Conservation (phyloP, 2,329 filamentous ascomycete genomes). For the Beauveria sp. region DNA sequence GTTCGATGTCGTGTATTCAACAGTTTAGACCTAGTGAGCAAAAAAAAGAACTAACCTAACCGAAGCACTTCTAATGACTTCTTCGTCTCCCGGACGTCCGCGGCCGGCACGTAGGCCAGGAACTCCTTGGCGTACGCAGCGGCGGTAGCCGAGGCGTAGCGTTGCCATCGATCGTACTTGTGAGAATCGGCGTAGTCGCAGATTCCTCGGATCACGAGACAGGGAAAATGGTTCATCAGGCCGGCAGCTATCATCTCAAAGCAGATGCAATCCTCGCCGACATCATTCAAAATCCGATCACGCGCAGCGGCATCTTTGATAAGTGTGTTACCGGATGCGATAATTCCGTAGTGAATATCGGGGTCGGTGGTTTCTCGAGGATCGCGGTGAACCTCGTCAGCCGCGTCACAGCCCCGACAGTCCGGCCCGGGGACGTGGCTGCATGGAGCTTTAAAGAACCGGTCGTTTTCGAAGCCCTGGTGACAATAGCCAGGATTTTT, state of each 20-base stretch:
- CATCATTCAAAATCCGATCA: not conserved
- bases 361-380: constrained; percentile 9
- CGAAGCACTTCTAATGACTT: too few relatives aligned
- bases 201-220: constrained; percentile 27
- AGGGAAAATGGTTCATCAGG: constrained; percentile 14
- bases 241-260: constrained; percentile 21
- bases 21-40: too few relatives aligned
- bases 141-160: constrained; percentile 17
- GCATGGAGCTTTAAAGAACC: constrained; percentile 7
- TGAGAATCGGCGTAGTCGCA: constrained; percentile 25
- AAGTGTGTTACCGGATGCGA: constrained; percentile 19
- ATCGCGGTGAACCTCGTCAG: not conserved
- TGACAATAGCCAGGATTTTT: constrained; percentile 12
- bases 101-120: not conserved
- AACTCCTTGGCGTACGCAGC: constrained; percentile 18
- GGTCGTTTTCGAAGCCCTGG: constrained; percentile 14
- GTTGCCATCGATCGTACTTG: constrained; percentile 20
- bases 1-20: too few relatives aligned
- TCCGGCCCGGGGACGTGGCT: constrained; percentile 1
- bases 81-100: too few relatives aligned
- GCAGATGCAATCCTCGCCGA: constrained; percentile 14
- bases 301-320: constrained; percentile 14
- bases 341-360: constrained; percentile 17
- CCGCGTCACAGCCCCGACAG: constrained; percentile 3
- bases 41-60: too few relatives aligned